Base-by-base conservation (phyloP, 164 flowering plant genomes). In the Protea cynaroides region DNA sequence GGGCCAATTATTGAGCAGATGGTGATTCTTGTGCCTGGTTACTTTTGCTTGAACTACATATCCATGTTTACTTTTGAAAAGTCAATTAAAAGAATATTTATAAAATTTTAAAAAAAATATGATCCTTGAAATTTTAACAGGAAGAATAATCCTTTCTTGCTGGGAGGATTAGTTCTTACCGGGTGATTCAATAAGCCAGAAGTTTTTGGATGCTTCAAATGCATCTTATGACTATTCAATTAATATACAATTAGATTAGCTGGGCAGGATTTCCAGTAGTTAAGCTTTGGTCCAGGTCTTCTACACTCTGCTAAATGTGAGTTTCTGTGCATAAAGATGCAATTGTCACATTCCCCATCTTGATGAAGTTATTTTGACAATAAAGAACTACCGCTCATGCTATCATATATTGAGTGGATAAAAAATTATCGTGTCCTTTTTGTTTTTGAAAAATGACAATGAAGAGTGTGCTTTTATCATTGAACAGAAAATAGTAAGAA, bases 1-100 rank as follows among this genome's bases (percentile, higher is more conserved):
- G 97, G 94, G 46, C 90, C 96, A 21, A 90, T 93, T 62, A 93
- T 93, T 67, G 98, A 87, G 71, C 98, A 88, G 65, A 90, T 93
- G 97, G 98, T 92, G 67, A 82, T 55, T 73, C 22, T 59, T 55
- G 1, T 21, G 18, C 25, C 52, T 56, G 18, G 40, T 62, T 52
- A 23, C 52, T 12, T 23, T 23, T 40, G 10, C 14, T 40, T 29
- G 34, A 29, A 29, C 34, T 0, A 29, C 34, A 29, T 29, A 29
- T 3, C 34, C 46, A 40, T n/a, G n/a, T 40, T 40, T 40, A 40
- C 46, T 40, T 12, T 40, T 40, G 46, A 40, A 8, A 40, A 40
- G 46, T 40, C 13, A 40, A 12, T 12, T 29, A 29, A 29, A 29
- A 29, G 34, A 29, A 29, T 29, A 5, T 5, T 29, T 29, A 29